A percentile compares a stretch with the other conserved stretches of the same genome.
These are phyloP conservation scores for Nemania abortiva DNA, from an alignment of 2,329 filamentous ascomycete genomes.

Conservation along the genomic window DNA sequence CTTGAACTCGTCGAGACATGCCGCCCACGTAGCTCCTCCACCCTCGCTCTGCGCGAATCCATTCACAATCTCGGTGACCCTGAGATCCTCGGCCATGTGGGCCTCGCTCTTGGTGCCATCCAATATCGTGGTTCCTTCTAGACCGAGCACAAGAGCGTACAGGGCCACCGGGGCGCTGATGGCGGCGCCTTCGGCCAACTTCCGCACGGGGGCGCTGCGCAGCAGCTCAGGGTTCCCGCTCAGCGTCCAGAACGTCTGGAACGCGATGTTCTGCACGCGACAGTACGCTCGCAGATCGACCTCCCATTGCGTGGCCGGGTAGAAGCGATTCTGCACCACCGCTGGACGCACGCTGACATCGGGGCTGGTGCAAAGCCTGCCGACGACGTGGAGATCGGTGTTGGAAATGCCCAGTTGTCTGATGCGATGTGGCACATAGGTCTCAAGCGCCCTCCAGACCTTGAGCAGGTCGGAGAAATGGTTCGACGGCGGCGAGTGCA, in stretches of 20 bases:
- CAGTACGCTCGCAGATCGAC: constrained; percentile 66
- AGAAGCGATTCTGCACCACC: constrained; percentile 83
- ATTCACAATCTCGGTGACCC: constrained; percentile 57
- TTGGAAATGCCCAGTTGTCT: constrained; percentile 82
- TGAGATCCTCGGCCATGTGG: constrained; percentile 65
- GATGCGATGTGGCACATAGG: constrained; percentile 73
- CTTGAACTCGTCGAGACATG: constrained; percentile 63
- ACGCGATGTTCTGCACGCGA: constrained; percentile 56
- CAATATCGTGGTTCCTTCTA: constrained; percentile 58
- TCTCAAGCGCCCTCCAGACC: constrained; percentile 75
- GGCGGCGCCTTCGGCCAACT: constrained; percentile 59
- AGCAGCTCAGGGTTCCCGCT: constrained; percentile 60
- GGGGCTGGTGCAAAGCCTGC: constrained; percentile 58
- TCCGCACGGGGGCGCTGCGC: constrained; percentile 59
- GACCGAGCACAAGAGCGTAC: constrained; percentile 63
- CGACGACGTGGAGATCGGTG: constrained; percentile 68
- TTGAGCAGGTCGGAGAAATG: constrained; percentile 63
- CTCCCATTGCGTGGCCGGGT: constrained; percentile 70
- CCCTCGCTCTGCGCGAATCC: constrained; percentile 47
- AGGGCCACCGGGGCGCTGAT: constrained; percentile 58
- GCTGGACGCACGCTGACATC: constrained; percentile 56
- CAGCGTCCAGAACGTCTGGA: constrained; percentile 68
- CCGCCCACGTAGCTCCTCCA: constrained; percentile 61
- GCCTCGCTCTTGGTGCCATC: constrained; percentile 60
- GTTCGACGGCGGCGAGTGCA: constrained; percentile 70